Percentiles rank a stretch among this genome's conserved stretches.
Evolutionary conservation across 169 alveolate genomes (phyloP).

Genomic region (Ichthyophthirius multifiliis): DNA sequence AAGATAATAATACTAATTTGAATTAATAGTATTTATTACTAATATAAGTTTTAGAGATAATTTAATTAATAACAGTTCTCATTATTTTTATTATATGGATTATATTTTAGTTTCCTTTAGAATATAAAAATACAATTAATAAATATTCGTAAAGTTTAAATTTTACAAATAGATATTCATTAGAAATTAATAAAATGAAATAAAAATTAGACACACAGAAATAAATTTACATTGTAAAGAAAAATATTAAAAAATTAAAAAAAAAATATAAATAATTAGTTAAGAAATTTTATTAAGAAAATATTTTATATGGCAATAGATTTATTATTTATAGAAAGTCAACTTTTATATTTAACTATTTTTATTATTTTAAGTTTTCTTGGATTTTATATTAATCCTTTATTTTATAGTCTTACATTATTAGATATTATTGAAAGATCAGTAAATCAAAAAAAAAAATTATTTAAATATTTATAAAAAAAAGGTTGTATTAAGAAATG

Average conservation of each 20-base stretch:
- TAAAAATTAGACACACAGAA: not conserved
- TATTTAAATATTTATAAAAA: not conserved
- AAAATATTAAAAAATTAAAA: not conserved
- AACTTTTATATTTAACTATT: not conserved
- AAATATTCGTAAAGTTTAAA: not conserved
- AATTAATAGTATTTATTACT: not conserved
- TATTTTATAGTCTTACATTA: slow-evolving; percentile 47
- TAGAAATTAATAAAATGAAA: not conserved
- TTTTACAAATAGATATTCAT: too few species aligned
- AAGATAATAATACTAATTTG: not conserved
- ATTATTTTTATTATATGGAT: not conserved
- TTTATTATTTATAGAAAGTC: not conserved
- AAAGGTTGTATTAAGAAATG: slow-evolving; percentile 33
- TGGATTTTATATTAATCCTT: not conserved
- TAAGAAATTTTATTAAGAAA: not conserved
- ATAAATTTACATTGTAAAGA: not conserved
- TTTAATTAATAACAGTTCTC: not conserved
- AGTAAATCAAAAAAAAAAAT: not conserved
- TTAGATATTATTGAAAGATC: slow-evolving; percentile 53
- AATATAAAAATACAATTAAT: not conserved
- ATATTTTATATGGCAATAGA: not conserved
- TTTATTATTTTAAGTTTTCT: not conserved
- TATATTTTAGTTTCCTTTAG: not conserved
- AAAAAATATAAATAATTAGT: not conserved
- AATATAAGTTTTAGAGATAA: not conserved